phyloP scores from a whole-genome alignment of 2,329 filamentous ascomycete species.

The Cytospora schulzeri region DNA sequence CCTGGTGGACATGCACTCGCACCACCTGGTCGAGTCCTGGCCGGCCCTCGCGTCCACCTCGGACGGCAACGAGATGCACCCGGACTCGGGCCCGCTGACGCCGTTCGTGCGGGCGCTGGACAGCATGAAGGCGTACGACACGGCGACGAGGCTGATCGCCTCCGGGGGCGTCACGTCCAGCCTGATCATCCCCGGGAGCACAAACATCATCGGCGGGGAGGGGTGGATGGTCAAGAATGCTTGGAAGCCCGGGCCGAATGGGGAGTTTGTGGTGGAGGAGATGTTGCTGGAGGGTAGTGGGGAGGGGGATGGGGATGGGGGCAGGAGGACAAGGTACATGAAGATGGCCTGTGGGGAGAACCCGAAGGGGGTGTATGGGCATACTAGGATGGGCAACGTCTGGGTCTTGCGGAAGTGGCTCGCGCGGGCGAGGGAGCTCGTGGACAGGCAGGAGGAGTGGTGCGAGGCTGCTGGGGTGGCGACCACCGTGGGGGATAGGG shows the following conservation, averaged over 20 bases:
- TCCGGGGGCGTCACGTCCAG: slow-evolving; percentile 49
- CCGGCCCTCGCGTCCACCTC: slow-evolving; percentile 36
- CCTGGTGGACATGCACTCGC: slow-evolving; percentile 50
- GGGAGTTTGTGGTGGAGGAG: slow-evolving; percentile 45
- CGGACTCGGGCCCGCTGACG: slow-evolving; percentile 39
- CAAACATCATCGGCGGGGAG: slow-evolving; percentile 50
- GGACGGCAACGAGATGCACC: slow-evolving; percentile 43
- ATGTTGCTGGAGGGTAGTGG: slow-evolving; percentile 41
- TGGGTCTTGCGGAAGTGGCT: slow-evolving; percentile 44
- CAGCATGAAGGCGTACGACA: slow-evolving; percentile 45
- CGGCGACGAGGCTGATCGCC: slow-evolving; percentile 40
- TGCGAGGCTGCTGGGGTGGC: slow-evolving; percentile 29
- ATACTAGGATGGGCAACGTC: slow-evolving; percentile 44
- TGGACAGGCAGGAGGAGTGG: slow-evolving; percentile 40
- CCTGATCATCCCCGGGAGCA: slow-evolving; percentile 47
- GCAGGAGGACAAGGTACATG: slow-evolving; percentile 42
- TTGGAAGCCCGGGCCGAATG: slow-evolving; percentile 37
- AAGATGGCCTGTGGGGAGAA: slow-evolving; percentile 53
- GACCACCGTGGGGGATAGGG: slow-evolving; percentile 30
- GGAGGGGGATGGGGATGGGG: slow-evolving; percentile 38
- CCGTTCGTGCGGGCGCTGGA: slow-evolving; percentile 43
- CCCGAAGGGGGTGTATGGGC: slow-evolving; percentile 41
- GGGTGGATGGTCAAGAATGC: slow-evolving; percentile 46
- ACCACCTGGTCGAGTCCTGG: slow-evolving; percentile 41
- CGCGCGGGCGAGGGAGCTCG: slow-evolving; percentile 39